Evolutionary conservation across 2,329 filamentous ascomycete species (phyloP).

Genomic region (Aspergillus sp.): DNA sequence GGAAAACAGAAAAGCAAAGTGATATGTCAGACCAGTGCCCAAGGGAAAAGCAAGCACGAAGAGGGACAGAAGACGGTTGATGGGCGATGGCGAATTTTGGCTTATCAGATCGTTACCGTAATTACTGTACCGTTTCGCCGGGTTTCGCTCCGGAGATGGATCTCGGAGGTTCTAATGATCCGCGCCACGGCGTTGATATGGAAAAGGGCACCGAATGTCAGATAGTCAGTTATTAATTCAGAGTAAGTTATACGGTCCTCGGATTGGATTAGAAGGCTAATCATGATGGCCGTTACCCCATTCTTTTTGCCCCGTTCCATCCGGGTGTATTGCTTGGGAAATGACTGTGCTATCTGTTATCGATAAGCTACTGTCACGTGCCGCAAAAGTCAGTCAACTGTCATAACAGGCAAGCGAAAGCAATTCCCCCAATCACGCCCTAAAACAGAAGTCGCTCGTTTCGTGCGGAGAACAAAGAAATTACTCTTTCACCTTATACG

Average conservation of each 20-base stretch:
- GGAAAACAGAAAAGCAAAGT: neutral
- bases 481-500: neutral
- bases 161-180: conserved; percentile 1
- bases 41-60: neutral
- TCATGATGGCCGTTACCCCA: too few relatives aligned
- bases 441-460: too few relatives aligned
- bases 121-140: neutral
- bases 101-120: conserved; percentile 26
- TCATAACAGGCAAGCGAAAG: too few relatives aligned
- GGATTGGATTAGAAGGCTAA: too few relatives aligned
- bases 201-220: neutral
- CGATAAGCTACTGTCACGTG: neutral
- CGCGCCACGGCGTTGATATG: neutral
- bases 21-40: neutral
- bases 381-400: neutral
- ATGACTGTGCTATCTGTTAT: neutral
- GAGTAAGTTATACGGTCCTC: too few relatives aligned
- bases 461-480: too few relatives aligned
- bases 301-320: too few relatives aligned
- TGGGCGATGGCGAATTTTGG: conserved; percentile 16
- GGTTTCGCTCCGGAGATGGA: conserved; percentile 1
- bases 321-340: too few relatives aligned
- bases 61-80: conserved; percentile 7
- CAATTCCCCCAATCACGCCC: neutral
- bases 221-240: too few relatives aligned